These are phyloP conservation scores for Pistacia vera DNA, from an alignment of 345 rosid genomes.

Conservation along the genomic window DNA sequence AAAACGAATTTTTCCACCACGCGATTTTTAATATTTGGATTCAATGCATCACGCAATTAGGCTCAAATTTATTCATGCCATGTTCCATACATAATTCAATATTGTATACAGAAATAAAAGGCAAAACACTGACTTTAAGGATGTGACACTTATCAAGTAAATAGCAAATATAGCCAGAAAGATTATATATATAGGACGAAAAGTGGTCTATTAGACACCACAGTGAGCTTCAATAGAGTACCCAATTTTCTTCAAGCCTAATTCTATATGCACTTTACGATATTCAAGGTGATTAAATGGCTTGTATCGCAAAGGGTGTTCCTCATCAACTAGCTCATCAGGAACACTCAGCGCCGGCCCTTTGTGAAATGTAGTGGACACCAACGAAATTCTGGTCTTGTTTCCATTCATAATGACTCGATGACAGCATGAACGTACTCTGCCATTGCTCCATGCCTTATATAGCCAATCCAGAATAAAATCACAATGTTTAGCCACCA, in stretches of 20 bases:
- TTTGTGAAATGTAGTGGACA: constrained; percentile 22
- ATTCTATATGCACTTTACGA: neutral
- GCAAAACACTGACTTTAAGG: too few relatives aligned
- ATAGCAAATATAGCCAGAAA: too few relatives aligned
- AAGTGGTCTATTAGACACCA: constrained; percentile 15
- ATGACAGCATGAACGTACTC: constrained; percentile 4
- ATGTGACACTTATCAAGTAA: neutral
- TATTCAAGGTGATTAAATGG: constrained; percentile 32
- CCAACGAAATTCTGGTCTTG: constrained; percentile 27
- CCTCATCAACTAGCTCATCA: constrained; percentile 32
- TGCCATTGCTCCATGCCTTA: constrained; percentile 18
- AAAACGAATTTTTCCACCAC: too few relatives aligned
- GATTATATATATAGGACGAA: too few relatives aligned
- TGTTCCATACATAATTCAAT: too few relatives aligned
- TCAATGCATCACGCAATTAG: too few relatives aligned
- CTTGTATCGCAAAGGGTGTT: constrained; percentile 37
- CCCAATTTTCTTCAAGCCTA: neutral
- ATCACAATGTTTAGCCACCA: too few relatives aligned
- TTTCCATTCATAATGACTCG: neutral
- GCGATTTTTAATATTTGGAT: too few relatives aligned
- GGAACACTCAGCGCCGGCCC: constrained; percentile 26
- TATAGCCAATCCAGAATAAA: neutral
- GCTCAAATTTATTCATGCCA: too few relatives aligned
- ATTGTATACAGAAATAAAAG: too few relatives aligned
- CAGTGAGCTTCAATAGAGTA: constrained; percentile 21